Base-by-base conservation (phyloP, 1,284 basidiomycete species). In the Heimioporus punctisporus region DNA sequence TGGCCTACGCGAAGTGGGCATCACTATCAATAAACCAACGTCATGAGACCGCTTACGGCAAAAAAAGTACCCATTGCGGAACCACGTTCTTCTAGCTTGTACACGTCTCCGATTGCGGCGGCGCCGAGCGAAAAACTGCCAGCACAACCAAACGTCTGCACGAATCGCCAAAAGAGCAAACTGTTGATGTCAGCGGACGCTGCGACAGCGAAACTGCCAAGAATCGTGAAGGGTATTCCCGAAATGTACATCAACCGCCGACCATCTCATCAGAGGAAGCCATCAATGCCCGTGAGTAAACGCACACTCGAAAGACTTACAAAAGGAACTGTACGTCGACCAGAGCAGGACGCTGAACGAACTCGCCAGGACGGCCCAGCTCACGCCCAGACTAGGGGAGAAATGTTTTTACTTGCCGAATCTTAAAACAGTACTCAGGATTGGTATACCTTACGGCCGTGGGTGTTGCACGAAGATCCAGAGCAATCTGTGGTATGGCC, bases 81-180 rank as follows among this genome's bases (percentile, higher is more conserved):
- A 0, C 79, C 80, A 34, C 81, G 65, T 56, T 80, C 74, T 19
- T 78, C 75, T 1, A 79, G 69, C 26, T 48, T 64, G 56, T 74
- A 83, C 17, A 83, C 72, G 61, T 83, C 81, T 0, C 78, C 79
- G 8, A 84, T 76, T 1, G 73, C 72, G 2, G 80, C 82, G 0
- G 75, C 75, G 1, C 82, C 82, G 6, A 84, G 70, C 5, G 73
- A 63, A 19, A 77, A 60, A 6, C 77, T 71, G 4, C 69, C 69
- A 41, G 64, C 64, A 52, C 68, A 64, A 46, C 80, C 80, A 34
- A 78, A 73, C 3, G 73, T 79, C 54, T 83, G 81, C 5, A 84
- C 58, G 25, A 78, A 74, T 6, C 82, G 73, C 46, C 77, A 80
- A 10, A 73, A 72, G 46, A 83, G 74, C 14, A 83, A 59, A 19